Base-by-base conservation (phyloP, 2,329 filamentous ascomycete genomes). In the Phoma sp. region DNA sequence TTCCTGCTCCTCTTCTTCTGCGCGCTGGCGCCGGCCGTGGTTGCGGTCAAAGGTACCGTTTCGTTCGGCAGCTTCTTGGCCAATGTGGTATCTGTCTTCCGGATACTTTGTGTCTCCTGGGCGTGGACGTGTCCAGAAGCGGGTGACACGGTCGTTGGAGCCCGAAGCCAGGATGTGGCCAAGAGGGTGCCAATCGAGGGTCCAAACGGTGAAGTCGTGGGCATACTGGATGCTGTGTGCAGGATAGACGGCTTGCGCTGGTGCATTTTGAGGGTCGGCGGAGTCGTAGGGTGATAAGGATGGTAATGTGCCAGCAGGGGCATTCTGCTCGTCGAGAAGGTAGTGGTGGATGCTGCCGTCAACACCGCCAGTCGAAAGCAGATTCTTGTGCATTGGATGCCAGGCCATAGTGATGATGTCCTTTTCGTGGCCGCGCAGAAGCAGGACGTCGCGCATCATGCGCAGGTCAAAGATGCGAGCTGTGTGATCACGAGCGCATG, bases 381-480 rank as follows among this genome's bases (percentile, higher is more conserved):
- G 81, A 52, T 91, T 92, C 49, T 90, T 85, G 72, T 98, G 95
- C 47, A 96, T 85, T 0, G 95, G 95, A 75, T 99, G 95, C 91
- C 93, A 99, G 3, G 90, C 83, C 45, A 99, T 78, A 1, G 92
- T 96, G 10, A 91, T 93, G 56, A 99, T 91, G 62, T 97, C 95
- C 76, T 97, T 98, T 65, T 98, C 93, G 71, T 98, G 93, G 7
- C 95, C 95, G 64, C 93, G 90, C 22, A 99, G 84, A 41, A 98
- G 85, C 65, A 92, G 91, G 51, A 98, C 93, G 73, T 99, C 95
- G 59, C 95, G 89, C 95, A 99, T 98, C 89, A 96, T 96, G 43
- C 95, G 87, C 51, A 99, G 82, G 73, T 99, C 95, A 68, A 98
- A 98, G 40, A 99, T 86, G 56, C 95, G 87, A 7, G 93, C 92